Conservation (phyloP, 2,329 filamentous ascomycete species). For the Ophiostoma sp. region DNA sequence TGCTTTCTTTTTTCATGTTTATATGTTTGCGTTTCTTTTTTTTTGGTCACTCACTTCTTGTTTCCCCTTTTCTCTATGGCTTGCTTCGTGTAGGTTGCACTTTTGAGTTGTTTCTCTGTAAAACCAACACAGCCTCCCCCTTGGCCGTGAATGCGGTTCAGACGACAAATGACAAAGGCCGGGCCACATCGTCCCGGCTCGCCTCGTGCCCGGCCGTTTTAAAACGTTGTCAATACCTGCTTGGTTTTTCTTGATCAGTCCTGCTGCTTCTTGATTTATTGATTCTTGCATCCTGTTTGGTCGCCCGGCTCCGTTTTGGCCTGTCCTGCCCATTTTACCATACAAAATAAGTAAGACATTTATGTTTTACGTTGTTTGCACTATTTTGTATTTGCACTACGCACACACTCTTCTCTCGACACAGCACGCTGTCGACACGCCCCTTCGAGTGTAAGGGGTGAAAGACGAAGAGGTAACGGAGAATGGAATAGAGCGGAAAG, state of each 20-base stretch:
- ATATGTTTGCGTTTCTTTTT: background rate
- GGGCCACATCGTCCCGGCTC: background rate
- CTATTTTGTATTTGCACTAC: background rate
- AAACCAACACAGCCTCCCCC: constrained; percentile 1
- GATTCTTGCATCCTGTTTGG: background rate
- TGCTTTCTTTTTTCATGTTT: background rate
- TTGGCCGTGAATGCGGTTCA: background rate
- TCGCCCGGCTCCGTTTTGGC: background rate
- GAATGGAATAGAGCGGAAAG: background rate
- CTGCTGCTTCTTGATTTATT: background rate
- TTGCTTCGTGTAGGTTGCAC: background rate
- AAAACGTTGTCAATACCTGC: background rate
- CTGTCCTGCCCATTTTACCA: background rate
- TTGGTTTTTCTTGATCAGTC: background rate
- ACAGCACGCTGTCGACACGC: background rate
- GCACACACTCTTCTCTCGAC: background rate
- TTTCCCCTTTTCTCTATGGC: background rate
- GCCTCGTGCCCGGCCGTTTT: background rate
- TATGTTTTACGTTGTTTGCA: constrained; percentile 7
- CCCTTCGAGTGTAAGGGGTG: background rate
- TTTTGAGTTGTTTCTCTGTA: background rate
- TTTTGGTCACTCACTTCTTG: background rate
- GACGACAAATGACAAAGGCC: background rate
- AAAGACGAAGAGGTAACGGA: background rate
- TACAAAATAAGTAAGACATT: constrained; percentile 2